phyloP scores from a whole-genome alignment of 805 yeast genomes.

The Wickerhamomyces alni region DNA sequence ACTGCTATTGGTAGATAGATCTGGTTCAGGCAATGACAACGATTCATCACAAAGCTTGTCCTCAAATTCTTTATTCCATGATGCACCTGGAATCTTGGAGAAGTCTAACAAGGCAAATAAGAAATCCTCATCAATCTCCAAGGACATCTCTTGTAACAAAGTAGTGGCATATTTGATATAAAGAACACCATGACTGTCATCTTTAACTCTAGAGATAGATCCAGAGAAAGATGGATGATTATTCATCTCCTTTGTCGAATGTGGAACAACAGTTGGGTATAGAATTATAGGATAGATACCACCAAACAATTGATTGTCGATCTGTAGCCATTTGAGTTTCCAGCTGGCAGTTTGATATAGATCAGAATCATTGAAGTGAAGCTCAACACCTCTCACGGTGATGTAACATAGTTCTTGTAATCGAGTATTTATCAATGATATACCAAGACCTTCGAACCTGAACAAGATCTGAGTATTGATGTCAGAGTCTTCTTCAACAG shows the following conservation, averaged over 20 bases:
- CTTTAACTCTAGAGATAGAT: constrained; percentile 77
- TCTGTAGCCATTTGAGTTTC: constrained; percentile 90
- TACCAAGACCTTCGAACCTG: constrained; percentile 77
- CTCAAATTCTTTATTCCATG: constrained; percentile 49
- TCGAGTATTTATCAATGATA: constrained; percentile 71
- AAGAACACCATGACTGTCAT: constrained; percentile 83
- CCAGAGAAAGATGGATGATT: constrained; percentile 89
- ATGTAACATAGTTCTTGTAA: constrained; percentile 76
- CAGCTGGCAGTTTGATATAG: constrained; percentile 72
- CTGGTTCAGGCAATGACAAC: constrained; percentile 68
- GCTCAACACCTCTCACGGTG: constrained; percentile 76
- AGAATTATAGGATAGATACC: constrained; percentile 82
- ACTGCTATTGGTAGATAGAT: constrained; percentile 43
- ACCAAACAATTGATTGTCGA: constrained; percentile 88
- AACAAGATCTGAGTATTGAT: constrained; percentile 40
- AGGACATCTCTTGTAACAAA: constrained; percentile 81
- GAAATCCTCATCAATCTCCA: constrained; percentile 93
- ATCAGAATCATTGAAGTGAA: constrained; percentile 78
- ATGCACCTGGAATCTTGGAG: constrained; percentile 72
- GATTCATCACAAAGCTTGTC: constrained; percentile 57
- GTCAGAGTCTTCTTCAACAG: constrained; percentile 31
- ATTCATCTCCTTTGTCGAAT: constrained; percentile 74
- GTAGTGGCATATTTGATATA: constrained; percentile 90
- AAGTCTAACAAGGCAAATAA: constrained; percentile 77
- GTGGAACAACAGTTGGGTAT: constrained; percentile 88